Evolutionary conservation across 2,329 filamentous ascomycete genomes (phyloP).

Genomic region (Lomentospora prolificans): DNA sequence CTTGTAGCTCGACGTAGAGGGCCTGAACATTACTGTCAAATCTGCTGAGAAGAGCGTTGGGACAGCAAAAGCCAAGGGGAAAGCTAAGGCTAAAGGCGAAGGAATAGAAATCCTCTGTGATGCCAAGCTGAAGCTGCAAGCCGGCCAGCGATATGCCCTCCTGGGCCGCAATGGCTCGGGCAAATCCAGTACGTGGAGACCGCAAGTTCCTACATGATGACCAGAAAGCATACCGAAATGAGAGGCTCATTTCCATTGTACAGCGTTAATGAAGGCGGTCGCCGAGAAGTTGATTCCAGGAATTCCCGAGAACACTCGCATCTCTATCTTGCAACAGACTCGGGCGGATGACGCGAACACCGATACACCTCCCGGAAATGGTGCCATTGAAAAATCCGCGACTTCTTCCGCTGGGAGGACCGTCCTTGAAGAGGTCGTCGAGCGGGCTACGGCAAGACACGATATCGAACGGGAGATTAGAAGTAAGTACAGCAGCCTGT

Average conservation of each 20-base stretch:
- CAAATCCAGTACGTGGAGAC: constrained; percentile 57
- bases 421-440: constrained; percentile 60
- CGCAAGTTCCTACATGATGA: not conserved
- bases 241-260: not conserved
- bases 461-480: constrained; percentile 51
- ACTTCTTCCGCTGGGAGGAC: constrained; percentile 17
- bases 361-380: constrained; percentile 13
- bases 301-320: constrained; percentile 54
- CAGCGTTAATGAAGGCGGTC: constrained; percentile 64
- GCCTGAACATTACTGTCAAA: constrained; percentile 58
- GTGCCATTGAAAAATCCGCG: constrained; percentile 12
- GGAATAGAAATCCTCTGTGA: constrained; percentile 60
- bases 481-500: no score
- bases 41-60: constrained; percentile 21
- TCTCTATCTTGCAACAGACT: constrained; percentile 63
- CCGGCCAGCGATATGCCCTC: constrained; percentile 65
- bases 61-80: constrained; percentile 37
- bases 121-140: constrained; percentile 62
- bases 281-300: constrained; percentile 71
- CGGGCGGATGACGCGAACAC: constrained; percentile 12
- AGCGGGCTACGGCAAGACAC: constrained; percentile 45
- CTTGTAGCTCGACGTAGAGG: constrained; percentile 58
- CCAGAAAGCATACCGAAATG: not conserved
- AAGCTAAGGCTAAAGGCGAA: constrained; percentile 31
- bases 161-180: constrained; percentile 74